Evolutionary conservation across 148 eudicot genomes (phyloP).

Genomic region (Linanthus parryae): DNA sequence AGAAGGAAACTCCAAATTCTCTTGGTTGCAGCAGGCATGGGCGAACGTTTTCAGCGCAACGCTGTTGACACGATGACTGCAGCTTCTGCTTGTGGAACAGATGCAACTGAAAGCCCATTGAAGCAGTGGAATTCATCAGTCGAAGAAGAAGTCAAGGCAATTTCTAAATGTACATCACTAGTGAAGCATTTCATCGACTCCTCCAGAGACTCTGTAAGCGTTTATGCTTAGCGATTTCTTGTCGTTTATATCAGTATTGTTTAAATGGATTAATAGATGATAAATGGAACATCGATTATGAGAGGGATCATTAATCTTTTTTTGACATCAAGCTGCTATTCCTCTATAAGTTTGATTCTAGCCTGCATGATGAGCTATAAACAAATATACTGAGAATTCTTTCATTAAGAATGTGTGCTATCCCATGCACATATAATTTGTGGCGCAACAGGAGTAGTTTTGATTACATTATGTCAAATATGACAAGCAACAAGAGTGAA

Average conservation of each 20-base stretch:
- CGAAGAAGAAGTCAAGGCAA: slow-evolving; percentile 76
- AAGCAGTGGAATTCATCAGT: slow-evolving; percentile 41
- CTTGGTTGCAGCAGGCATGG: slow-evolving; percentile 68
- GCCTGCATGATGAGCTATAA: no score
- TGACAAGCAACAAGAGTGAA: no score
- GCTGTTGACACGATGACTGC: slow-evolving; percentile 19
- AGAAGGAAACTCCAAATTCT: slow-evolving; percentile 75
- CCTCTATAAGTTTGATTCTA: no score
- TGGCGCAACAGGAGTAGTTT: no score
- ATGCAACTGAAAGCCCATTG: slow-evolving; percentile 39
- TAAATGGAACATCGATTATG: neutral
- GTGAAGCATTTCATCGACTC: slow-evolving; percentile 54
- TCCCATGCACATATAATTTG: no score
- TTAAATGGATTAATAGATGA: neutral
- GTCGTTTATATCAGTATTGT: neutral
- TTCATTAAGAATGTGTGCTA: no score
- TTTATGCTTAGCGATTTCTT: neutral
- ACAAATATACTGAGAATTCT: no score
- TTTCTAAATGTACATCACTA: slow-evolving; percentile 64
- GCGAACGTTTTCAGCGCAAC: slow-evolving; percentile 37
- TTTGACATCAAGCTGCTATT: no score
- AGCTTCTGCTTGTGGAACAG: slow-evolving; percentile 34
- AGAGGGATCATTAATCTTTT: neutral
- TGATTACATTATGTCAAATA: no score
- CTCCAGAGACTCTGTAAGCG: slow-evolving; percentile 51